Base-by-base conservation (phyloP, 169 alveolate species). In the Plasmodium vivax region DNA sequence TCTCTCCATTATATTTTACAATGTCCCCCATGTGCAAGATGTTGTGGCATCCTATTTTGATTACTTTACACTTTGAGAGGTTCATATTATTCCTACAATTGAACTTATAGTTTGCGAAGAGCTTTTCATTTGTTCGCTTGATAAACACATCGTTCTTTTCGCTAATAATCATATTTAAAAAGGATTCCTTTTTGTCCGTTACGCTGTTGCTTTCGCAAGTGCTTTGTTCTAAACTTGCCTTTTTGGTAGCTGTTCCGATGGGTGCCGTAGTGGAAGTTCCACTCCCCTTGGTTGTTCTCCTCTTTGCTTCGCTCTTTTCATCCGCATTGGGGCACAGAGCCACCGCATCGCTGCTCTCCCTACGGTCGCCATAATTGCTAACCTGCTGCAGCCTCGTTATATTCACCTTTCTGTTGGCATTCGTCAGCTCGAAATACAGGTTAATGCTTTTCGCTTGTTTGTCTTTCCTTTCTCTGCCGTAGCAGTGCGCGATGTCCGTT, bases 21-120 rank as follows among this genome's bases (percentile, higher is more conserved):
- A 93, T 92, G 23, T 94, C 97, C 1, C 97, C 97, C 30, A 96
- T 79, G 56, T 81, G 93, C 47, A 96, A 79, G 36, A 96, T 92
- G 27, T 95, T 92, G 38, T 94, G 95, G 72, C 96, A 36, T 6
- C 96, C 97, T 27, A 92, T 34, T 75, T 96, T 93, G 27, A 85
- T 82, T 38, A 95, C 45, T 43, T 72, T 68, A 92, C 95, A 47
- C 75, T 85, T n/a, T 71, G 96, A 27, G 47, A 77, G 38, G 93
- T 62, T 36, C 80, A 23, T 4, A 94, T 58, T 51, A 32, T 75
- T 82, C 14, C 82, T 14, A 38, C 45, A 81, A 82, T 95, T 90
- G 43, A 32, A 54, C 91, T 84, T 58, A 93, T 90, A 82, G 43
- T 77, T 82, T 9, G 77, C 19, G 74, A 84, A 84, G 38, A 56